Base-by-base conservation (phyloP, 2,329 filamentous ascomycete genomes). In the Claviceps africana region DNA sequence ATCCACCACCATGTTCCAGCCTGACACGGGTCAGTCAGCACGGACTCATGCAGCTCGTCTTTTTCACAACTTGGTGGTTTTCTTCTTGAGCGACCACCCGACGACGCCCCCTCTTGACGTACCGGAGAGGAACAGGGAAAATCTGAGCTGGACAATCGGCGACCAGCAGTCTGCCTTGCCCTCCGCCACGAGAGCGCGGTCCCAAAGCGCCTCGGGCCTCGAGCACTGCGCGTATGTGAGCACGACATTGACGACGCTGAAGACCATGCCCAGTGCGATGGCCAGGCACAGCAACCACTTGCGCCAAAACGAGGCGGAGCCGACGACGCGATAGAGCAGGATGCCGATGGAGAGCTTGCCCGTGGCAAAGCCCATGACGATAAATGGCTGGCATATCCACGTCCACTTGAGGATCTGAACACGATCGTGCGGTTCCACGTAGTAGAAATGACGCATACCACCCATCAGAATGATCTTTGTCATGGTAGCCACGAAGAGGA, bases 181-280 rank as follows among this genome's bases (percentile, higher is more conserved):
- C 11, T 31, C 15, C 1, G 42, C 49, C 17, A 54, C 5, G 28
- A 54, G 45, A 5, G 15, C 22, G 17, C 33, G 39, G 9, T 51
- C 25, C 52, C 52, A 54, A 2, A 54, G 19, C 19, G 52, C 52
- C 30, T 46, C 48, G 1, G n/a, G 11, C 13, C 39, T 45, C 19
- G 52, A 51, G 49, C 52, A 54, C 40, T 54, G 52, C 15, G 31
- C 40, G 21, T 51, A 54, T 6, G 31, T 54, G 35, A 54, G 39
- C 21, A 21, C n/a, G 46, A 51, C 19, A n/a, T 43, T 28, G 22
- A 51, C 33, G 21, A 51, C 22, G 31, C 45, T 49, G 2, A 49
- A 35, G 22, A 42, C 25, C 15, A 51, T 8, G 15, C 45, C 49
- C 7, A 25, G 22, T 11, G 25, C 13, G 13, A 51, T 25, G 21